Base-by-base conservation (phyloP, 208 protist genomes). In the Crithidia sp. region DNA sequence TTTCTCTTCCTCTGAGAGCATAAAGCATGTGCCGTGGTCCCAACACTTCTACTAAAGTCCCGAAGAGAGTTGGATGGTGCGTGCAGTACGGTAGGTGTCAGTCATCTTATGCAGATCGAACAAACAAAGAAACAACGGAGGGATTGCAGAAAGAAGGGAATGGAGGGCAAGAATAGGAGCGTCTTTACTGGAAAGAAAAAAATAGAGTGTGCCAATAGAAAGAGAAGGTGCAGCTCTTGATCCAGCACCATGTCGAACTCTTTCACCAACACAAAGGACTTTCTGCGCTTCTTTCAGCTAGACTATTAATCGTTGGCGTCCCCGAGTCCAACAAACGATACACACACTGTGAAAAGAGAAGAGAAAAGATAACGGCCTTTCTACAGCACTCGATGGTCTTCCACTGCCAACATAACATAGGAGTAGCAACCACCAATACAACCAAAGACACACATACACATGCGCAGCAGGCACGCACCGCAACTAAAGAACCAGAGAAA, bases 71-170 rank as follows among this genome's bases (percentile, higher is more conserved):
- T 28, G 28, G 28, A 28, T 28, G 1, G 28, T 1, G 28, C 28
- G 28, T 28, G 28, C 28, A 28, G 28, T 28, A 28, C 28, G 28
- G 28, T 28, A 28, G 28, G 28, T 28, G 28, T 28, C 28, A 28
- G 28, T 28, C 28, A 28, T 28, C 28, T 2, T 28, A 28, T 28
- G 28, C 28, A 28, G 28, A 28, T 1, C 28, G 28, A 28, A 28
- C 28, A 28, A 28, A 28, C 28, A 28, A 28, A 28, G 28, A 28
- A 28, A 28, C 28, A 28, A 28, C 28, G 28, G 28, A 28, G 28
- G 28, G 55, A 41, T 2, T 5, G 64, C 37, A 73, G 13, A 57
- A 59, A 67, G 59, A 50, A 64, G 40, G 56, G n/a, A 53, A 61
- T 59, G 4, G 37, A 12, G 37, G 16, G 45, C 28, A 28, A 28